phyloP scores from a whole-genome alignment of 2,329 filamentous ascomycete genomes.

The Emmonsiellopsis sp. region DNA sequence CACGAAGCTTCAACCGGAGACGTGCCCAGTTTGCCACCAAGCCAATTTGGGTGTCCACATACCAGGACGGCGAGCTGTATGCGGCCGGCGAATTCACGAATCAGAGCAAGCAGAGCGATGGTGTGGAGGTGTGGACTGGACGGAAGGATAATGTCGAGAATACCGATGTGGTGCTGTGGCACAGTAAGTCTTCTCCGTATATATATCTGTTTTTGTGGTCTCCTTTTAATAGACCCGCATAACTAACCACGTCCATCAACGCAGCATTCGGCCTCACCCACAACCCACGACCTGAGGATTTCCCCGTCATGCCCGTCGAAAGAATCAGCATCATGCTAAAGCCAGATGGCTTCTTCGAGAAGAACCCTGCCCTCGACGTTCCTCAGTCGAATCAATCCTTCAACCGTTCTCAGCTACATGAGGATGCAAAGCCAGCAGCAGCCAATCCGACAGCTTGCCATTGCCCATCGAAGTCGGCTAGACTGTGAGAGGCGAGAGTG shows the following conservation, averaged over 20 bases:
- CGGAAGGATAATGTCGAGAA: conserved; percentile 42
- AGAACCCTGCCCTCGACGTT: conserved; percentile 42
- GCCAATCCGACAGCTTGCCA: neutral
- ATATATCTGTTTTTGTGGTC: too few species aligned
- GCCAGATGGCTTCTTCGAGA: conserved; percentile 45
- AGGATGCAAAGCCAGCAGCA: neutral
- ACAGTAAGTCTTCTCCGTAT: conserved; percentile 21
- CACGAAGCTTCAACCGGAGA: conserved; percentile 39
- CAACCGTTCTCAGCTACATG: neutral
- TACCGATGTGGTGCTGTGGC: conserved; percentile 32
- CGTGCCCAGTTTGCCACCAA: conserved; percentile 48
- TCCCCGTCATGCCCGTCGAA: conserved; percentile 45
- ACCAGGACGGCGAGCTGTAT: conserved; percentile 45
- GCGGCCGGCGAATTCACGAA: conserved; percentile 50
- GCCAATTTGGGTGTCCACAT: conserved; percentile 48
- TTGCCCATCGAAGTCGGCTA: neutral
- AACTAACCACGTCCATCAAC: conserved; percentile 5
- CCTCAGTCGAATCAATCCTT: conserved; percentile 24
- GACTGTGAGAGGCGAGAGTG: neutral
- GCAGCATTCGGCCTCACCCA: conserved; percentile 52
- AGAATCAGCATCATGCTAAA: conserved; percentile 35
- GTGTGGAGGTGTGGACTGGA: conserved; percentile 45
- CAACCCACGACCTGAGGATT: conserved; percentile 56
- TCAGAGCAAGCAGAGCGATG: conserved; percentile 45
- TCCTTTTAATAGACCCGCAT: conserved; percentile 23